Evolutionary conservation across 2,329 filamentous ascomycete genomes (phyloP).

Genomic region (Scopulariopsis brevicaulis): DNA sequence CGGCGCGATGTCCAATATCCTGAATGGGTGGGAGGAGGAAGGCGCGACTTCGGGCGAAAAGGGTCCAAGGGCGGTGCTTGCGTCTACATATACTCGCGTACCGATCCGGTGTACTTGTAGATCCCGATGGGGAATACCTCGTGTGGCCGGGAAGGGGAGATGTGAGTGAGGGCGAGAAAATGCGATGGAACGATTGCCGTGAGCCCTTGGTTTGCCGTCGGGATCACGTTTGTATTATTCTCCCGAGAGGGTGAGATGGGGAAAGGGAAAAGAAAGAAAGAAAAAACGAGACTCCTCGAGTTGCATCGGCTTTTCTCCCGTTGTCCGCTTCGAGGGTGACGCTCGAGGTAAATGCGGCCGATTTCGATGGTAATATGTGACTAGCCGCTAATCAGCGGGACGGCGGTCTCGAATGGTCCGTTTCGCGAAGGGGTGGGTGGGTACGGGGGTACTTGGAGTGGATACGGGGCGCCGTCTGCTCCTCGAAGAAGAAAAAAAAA

Average conservation of each 20-base stretch:
- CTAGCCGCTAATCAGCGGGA: slow-evolving; percentile 4
- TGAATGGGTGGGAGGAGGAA: neutral
- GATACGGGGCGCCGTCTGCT: neutral
- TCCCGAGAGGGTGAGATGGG: neutral
- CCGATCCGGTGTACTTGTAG: neutral
- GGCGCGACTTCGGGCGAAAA: neutral
- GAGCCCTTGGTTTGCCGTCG: neutral
- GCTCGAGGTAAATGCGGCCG: neutral
- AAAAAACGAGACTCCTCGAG: neutral
- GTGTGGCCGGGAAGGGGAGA: neutral
- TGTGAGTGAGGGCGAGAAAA: neutral
- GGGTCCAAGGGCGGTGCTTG: neutral
- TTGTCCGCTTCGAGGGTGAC: neutral
- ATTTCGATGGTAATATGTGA: slow-evolving; percentile 3
- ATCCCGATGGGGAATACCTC: neutral
- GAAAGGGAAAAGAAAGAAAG: neutral
- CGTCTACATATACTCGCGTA: neutral
- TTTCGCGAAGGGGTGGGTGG: neutral
- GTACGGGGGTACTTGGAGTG: neutral
- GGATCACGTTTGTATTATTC: neutral
- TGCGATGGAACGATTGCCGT: neutral
- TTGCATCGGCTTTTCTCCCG: neutral
- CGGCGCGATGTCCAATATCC: neutral
- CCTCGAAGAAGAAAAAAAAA: too few relatives aligned
- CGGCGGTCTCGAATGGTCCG: slow-evolving; percentile 1